These are phyloP conservation scores for Chaetomidium leptoderma DNA, from an alignment of 495 filamentous ascomycete genomes.

Conservation along the genomic window DNA sequence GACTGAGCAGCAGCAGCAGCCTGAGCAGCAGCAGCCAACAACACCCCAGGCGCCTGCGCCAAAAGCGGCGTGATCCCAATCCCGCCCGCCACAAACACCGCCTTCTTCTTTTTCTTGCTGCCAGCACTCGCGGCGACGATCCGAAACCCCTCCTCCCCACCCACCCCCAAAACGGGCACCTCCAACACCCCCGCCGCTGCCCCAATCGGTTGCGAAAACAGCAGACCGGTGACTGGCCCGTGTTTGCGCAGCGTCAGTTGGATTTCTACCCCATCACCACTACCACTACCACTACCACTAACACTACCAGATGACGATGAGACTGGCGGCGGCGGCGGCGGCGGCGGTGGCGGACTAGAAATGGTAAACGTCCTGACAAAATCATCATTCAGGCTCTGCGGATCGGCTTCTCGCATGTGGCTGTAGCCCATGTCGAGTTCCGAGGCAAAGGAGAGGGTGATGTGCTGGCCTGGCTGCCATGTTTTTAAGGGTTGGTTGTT, in stretches of 20 bases:
- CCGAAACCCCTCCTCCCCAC: constrained; percentile 51
- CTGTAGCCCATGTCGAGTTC: constrained; percentile 67
- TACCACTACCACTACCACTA: too few relatives aligned
- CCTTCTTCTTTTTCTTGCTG: constrained; percentile 14
- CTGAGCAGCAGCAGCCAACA: constrained; percentile 38
- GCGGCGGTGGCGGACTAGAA: constrained; percentile 48
- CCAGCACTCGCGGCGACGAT: constrained; percentile 22
- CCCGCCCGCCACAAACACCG: constrained; percentile 65
- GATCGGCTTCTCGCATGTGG: constrained; percentile 79
- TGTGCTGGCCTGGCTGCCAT: constrained; percentile 69
- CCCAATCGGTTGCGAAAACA: constrained; percentile 53
- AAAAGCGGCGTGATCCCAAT: constrained; percentile 79
- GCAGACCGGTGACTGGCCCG: constrained; percentile 60
- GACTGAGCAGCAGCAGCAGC: constrained; percentile 27
- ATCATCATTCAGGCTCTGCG: constrained; percentile 74
- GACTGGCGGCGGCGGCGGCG: too few relatives aligned
- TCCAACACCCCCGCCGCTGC: constrained; percentile 46
- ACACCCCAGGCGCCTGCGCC: constrained; percentile 50
- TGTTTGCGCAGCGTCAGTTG: constrained; percentile 67
- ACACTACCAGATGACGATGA: too few relatives aligned
- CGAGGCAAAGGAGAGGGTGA: constrained; percentile 63
- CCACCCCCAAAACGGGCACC: constrained; percentile 65
- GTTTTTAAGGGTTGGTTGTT: background rate
- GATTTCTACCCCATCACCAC: too few relatives aligned
- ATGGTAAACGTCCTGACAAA: constrained; percentile 78